These are phyloP conservation scores for Colletotrichum acutatum DNA, from an alignment of 2,329 filamentous ascomycete species.

Conservation along the genomic window DNA sequence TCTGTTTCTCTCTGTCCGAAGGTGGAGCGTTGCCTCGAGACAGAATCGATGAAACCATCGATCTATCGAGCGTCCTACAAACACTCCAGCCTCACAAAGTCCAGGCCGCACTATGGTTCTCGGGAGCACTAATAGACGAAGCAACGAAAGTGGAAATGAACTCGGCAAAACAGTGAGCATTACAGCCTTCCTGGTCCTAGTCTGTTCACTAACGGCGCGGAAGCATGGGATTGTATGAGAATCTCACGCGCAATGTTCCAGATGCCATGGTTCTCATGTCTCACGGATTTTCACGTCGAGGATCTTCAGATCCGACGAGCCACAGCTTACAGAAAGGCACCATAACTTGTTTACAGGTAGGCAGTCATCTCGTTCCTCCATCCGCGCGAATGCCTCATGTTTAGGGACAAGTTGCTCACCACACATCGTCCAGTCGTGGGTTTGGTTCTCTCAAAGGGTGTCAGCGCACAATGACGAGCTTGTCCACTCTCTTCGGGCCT, in stretches of 20 bases:
- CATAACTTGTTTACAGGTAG: slow-evolving; percentile 71
- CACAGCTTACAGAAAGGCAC: slow-evolving; percentile 61
- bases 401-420: neutral
- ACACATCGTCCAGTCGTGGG: slow-evolving; percentile 68
- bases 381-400: neutral
- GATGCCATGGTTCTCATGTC: slow-evolving; percentile 55
- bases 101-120: slow-evolving; percentile 73
- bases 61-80: slow-evolving; percentile 58
- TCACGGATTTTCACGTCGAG: slow-evolving; percentile 44
- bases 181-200: neutral
- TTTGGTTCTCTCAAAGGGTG: slow-evolving; percentile 76
- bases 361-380: slow-evolving; percentile 15
- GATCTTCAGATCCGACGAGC: slow-evolving; percentile 39
- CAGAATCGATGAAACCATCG: slow-evolving; percentile 45
- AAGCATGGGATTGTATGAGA: slow-evolving; percentile 52
- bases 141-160: slow-evolving; percentile 74
- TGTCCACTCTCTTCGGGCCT: slow-evolving; percentile 66
- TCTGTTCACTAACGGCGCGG: slow-evolving; percentile 3
- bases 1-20: slow-evolving; percentile 57
- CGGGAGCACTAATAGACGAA: slow-evolving; percentile 72
- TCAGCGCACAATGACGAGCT: slow-evolving; percentile 68
- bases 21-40: slow-evolving; percentile 38
- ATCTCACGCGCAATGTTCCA: slow-evolving; percentile 51
- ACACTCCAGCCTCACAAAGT: slow-evolving; percentile 59
- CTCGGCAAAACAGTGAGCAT: slow-evolving; percentile 64